Evolutionary conservation across 2,329 filamentous ascomycete species (phyloP).

Genomic region (Seiridium cupressi): DNA sequence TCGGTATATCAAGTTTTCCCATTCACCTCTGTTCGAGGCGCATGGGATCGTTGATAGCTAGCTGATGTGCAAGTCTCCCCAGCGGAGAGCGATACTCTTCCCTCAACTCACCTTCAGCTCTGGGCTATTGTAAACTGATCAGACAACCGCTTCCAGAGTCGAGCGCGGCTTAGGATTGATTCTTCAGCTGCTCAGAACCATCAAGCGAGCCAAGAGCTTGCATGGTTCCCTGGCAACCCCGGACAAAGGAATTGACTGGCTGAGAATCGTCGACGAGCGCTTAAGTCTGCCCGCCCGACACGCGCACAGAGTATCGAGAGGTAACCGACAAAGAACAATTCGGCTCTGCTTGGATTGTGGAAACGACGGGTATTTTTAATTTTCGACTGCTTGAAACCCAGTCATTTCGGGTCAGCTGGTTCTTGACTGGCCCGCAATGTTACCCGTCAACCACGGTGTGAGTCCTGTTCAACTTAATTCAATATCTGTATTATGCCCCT

Average conservation of each 20-base stretch:
- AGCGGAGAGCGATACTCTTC: slow-evolving; percentile 1
- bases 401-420: slow-evolving; percentile 9
- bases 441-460: slow-evolving; percentile 2
- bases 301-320: slow-evolving; percentile 14
- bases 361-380: slow-evolving; percentile 19
- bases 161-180: neutral
- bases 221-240: slow-evolving; percentile 4
- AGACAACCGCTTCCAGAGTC: neutral
- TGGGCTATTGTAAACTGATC: no score
- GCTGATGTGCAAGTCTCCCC: slow-evolving; percentile 2
- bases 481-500: slow-evolving; percentile 5
- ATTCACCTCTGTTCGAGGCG: neutral
- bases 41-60: neutral
- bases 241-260: slow-evolving; percentile 24
- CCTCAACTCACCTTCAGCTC: no score
- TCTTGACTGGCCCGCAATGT: slow-evolving; percentile 3
- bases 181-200: neutral
- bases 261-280: slow-evolving; percentile 19
- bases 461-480: neutral
- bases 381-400: slow-evolving; percentile 12
- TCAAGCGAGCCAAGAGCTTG: slow-evolving; percentile 1
- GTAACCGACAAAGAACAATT: slow-evolving; percentile 21
- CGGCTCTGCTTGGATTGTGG: slow-evolving; percentile 12
- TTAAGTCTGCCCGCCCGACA: slow-evolving; percentile 18
- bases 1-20: slow-evolving; percentile 3